These are phyloP conservation scores for Aspergillus novoparasiticus DNA, from an alignment of 2,329 filamentous ascomycete species.

Conservation along the genomic window DNA sequence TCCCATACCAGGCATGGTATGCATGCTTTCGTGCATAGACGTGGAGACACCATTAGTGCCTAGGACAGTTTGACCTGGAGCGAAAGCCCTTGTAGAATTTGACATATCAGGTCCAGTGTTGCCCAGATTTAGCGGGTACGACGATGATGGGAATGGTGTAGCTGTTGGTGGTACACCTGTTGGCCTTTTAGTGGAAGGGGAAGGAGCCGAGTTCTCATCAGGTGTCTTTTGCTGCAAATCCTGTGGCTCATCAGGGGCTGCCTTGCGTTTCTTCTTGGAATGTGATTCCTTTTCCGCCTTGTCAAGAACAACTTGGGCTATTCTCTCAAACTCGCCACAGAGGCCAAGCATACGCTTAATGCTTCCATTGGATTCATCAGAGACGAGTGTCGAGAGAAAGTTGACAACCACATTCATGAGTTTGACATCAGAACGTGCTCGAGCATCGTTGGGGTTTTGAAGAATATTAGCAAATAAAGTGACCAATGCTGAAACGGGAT, in stretches of 20 bases:
- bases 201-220: conserved; percentile 15
- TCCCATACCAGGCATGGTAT: conserved; percentile 32
- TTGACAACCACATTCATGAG: conserved; percentile 92
- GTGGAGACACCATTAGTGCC: conserved; percentile 24
- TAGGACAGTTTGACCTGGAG: conserved; percentile 26
- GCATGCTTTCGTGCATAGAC: conserved; percentile 29
- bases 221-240: conserved; percentile 24
- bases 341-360: conserved; percentile 92
- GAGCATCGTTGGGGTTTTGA: conserved; percentile 88
- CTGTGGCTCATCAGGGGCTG: conserved; percentile 54
- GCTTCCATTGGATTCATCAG: conserved; percentile 85
- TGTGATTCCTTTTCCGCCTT: conserved; percentile 85
- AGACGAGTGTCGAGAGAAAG: conserved; percentile 85
- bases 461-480: conserved; percentile 95
- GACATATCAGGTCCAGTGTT: conserved; percentile 19
- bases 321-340: conserved; percentile 94
- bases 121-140: conserved; percentile 27
- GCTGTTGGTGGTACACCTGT: conserved; percentile 22
- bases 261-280: conserved; percentile 82
- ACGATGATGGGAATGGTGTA: conserved; percentile 28
- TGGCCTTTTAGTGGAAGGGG: conserved; percentile 31
- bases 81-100: conserved; percentile 26
- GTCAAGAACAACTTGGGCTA: conserved; percentile 86
- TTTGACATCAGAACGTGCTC: conserved; percentile 83
- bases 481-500: conserved; percentile 91